These are phyloP conservation scores for Xylariales sp. DNA, from an alignment of 2,329 filamentous ascomycete species.

Conservation along the genomic window DNA sequence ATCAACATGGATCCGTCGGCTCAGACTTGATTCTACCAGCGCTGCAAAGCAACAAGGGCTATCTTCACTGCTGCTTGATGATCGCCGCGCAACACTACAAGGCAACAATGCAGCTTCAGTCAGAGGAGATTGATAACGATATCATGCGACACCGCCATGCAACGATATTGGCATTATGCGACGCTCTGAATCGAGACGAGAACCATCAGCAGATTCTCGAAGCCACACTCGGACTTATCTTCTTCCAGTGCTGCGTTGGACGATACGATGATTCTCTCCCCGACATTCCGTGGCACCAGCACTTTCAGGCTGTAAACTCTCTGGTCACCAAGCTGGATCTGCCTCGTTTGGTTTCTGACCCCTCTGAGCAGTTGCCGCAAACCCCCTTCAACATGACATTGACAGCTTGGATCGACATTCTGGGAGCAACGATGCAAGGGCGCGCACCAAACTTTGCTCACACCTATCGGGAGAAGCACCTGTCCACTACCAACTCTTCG, in stretches of 20 bases:
- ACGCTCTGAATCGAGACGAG: conserved; percentile 72
- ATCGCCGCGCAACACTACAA: conserved; percentile 91
- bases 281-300: conserved; percentile 94
- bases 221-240: conserved; percentile 89
- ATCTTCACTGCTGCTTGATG: conserved; percentile 92
- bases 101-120: conserved; percentile 60
- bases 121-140: conserved; percentile 77
- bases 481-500: conserved; percentile 57
- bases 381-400: conserved; percentile 94
- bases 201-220: conserved; percentile 87
- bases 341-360: conserved; percentile 59
- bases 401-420: conserved; percentile 93
- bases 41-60: conserved; percentile 85
- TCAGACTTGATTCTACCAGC: conserved; percentile 82
- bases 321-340: conserved; percentile 83
- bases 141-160: conserved; percentile 90
- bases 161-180: conserved; percentile 80
- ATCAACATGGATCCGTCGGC: conserved; percentile 77
- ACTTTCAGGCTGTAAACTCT: conserved; percentile 86
- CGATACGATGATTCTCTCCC: conserved; percentile 77
- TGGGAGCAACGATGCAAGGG: conserved; percentile 88
- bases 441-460: conserved; percentile 83
- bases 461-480: conserved; percentile 91
- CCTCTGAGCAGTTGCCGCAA: conserved; percentile 53
- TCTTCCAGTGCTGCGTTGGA: conserved; percentile 91